Base-by-base conservation (phyloP, 1,139 yeast species). In the Yamadazyma dendronema region DNA sequence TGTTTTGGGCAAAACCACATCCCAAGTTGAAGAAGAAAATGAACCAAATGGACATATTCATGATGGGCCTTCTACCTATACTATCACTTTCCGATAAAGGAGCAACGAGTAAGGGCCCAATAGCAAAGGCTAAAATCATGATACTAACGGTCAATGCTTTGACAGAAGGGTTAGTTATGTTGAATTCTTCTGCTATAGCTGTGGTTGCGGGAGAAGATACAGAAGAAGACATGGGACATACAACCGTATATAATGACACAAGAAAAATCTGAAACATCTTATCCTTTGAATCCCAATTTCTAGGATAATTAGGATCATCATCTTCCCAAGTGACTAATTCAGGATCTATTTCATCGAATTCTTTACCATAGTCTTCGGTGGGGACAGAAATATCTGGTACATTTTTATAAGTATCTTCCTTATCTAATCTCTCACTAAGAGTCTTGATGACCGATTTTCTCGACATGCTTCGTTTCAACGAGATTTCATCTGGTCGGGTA, bases 261-360 rank as follows among this genome's bases (percentile, higher is more conserved):
- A 79, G 54, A 8, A 53, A 37, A 3, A 81, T 72, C 36, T 73
- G 72, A 14, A 57, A 39, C 48, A 69, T 55, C 49, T 80, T 79
- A 25, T 60, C 50, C 1, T 37, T 14, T 0, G 42, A 12, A 0
- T 70, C 23, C 86, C 86, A 81, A 56, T 81, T 81, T 42, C 84
- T 59, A 24, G 88, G 85, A 47, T 74, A 72, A 15, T 59, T 60
- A 0, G 83, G 81, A 50, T 81, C 87, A 40, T 77, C 72, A 3
- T 80, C 79, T 29, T 79, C 82, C 85, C 85, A 81, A 1, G 84
- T 72, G 4, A 81, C 79, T 30, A 80, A 57, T 49, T 80, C 85
- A 0, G 84, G 85, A 48, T 81, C 86, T 5, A 75, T 51, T 3
- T 61, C 62, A 17, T 59, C 53, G 46, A 72, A 77, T 45, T 76